A percentile compares a stretch with the other conserved stretches of the same genome.
These are phyloP conservation scores for Penicillium thymicola DNA, from an alignment of 2,329 filamentous ascomycete species.

Conservation along the genomic window DNA sequence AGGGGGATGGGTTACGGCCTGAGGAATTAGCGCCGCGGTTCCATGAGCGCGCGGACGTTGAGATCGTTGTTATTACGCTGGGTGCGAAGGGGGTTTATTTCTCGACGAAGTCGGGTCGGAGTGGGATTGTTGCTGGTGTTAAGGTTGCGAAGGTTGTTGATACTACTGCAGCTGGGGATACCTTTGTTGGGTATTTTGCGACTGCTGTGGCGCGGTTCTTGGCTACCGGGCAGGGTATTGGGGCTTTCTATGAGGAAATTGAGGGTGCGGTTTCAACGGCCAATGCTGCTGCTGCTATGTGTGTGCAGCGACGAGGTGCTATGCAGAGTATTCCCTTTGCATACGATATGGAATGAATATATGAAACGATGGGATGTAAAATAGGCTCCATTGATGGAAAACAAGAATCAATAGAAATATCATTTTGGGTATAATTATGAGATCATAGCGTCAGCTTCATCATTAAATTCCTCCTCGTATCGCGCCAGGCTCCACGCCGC, in stretches of 20 bases:
- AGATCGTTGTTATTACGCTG: constrained; percentile 22
- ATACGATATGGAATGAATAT: constrained; percentile 16
- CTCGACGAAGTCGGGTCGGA: constrained; percentile 16
- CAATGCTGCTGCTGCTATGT: constrained; percentile 20
- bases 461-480: constrained; percentile 21
- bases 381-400: neutral
- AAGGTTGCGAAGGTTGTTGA: constrained; percentile 21
- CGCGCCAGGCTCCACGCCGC: constrained; percentile 20
- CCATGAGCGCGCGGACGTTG: constrained; percentile 16
- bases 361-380: neutral
- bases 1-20: constrained; percentile 10
- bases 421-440: constrained; percentile 6
- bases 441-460: constrained; percentile 10
- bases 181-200: constrained; percentile 23
- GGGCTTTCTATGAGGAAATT: constrained; percentile 18
- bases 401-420: neutral
- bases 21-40: constrained; percentile 17
- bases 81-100: constrained; percentile 24
- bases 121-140: constrained; percentile 15
- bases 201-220: constrained; percentile 18
- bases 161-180: constrained; percentile 23
- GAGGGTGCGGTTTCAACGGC: constrained; percentile 15
- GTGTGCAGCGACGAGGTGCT: constrained; percentile 18
- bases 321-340: constrained; percentile 25
- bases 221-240: constrained; percentile 10